Evolutionary conservation across 2,329 filamentous ascomycete genomes (phyloP).

Genomic region (Fusarium nodosum): DNA sequence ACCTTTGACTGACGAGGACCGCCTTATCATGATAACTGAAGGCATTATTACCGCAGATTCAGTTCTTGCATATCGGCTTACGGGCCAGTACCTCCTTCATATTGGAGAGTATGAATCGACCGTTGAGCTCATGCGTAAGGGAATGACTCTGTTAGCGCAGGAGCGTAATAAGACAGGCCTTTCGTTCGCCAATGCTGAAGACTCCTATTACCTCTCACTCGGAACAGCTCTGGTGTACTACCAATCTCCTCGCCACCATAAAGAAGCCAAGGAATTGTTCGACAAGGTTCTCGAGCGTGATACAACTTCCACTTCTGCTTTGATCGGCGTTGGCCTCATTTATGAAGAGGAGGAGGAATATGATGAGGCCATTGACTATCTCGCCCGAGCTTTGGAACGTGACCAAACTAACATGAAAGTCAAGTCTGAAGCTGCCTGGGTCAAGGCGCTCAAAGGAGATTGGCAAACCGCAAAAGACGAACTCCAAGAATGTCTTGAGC

Average conservation of each 20-base stretch:
- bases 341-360: conserved; percentile 95
- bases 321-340: conserved; percentile 92
- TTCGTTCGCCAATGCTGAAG: conserved; percentile 75
- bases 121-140: conserved; percentile 83
- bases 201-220: conserved; percentile 81
- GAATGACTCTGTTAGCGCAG: conserved; percentile 69
- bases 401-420: conserved; percentile 83
- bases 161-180: conserved; percentile 78
- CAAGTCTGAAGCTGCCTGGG: conserved; percentile 91
- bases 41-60: conserved; percentile 78
- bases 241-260: conserved; percentile 89
- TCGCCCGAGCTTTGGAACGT: conserved; percentile 79
- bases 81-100: conserved; percentile 85
- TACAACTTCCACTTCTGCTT: conserved; percentile 79
- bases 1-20: conserved; percentile 80
- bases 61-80: conserved; percentile 83
- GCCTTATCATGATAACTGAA: conserved; percentile 83
- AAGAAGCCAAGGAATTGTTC: conserved; percentile 89
- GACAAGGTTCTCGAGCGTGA: conserved; percentile 83
- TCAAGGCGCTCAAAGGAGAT: conserved; percentile 85
- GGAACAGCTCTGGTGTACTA: conserved; percentile 92
- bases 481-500: conserved; percentile 76
- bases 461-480: conserved; percentile 76
- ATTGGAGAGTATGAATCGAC: conserved; percentile 88
- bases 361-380: conserved; percentile 81